A percentile compares a stretch with the other conserved stretches of the same genome.
These are phyloP conservation scores for Neltuma alba DNA, from an alignment of 306 rosid species.

Conservation along the genomic window DNA sequence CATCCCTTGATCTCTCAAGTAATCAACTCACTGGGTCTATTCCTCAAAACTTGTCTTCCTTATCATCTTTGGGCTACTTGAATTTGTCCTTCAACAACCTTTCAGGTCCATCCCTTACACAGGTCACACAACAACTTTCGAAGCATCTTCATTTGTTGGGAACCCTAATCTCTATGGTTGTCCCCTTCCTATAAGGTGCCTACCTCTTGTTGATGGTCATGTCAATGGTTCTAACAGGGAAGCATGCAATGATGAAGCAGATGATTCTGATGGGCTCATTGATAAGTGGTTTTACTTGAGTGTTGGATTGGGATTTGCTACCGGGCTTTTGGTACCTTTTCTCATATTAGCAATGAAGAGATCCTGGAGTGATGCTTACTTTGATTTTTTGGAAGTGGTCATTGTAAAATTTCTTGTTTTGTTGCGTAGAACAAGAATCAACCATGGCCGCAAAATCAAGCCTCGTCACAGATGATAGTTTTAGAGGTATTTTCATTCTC, in stretches of 20 bases:
- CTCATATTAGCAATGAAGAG: too few species aligned
- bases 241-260: background rate
- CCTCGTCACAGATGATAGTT: too few species aligned
- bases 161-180: slow-evolving; percentile 50
- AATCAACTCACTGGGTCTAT: slow-evolving; percentile 14
- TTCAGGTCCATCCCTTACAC: slow-evolving; percentile 28
- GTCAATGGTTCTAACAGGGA: background rate
- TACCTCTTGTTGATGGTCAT: background rate
- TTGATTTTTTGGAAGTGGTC: too few species aligned
- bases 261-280: slow-evolving; percentile 18
- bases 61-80: slow-evolving; percentile 39
- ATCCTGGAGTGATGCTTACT: too few species aligned
- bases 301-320: too few species aligned
- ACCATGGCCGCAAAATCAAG: too few species aligned
- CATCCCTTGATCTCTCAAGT: background rate
- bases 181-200: slow-evolving; percentile 44
- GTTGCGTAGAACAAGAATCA: too few species aligned
- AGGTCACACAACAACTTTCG: slow-evolving; percentile 44
- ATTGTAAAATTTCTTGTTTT: too few species aligned
- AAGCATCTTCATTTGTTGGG: slow-evolving; percentile 38
- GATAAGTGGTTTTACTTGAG: slow-evolving; percentile 57
- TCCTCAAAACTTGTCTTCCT: too few species aligned
- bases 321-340: too few species aligned
- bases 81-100: too few species aligned
- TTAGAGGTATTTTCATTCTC: too few species aligned